These are phyloP conservation scores for Colletotrichum tanaceti DNA, from an alignment of 2,329 filamentous ascomycete species.

Conservation along the genomic window DNA sequence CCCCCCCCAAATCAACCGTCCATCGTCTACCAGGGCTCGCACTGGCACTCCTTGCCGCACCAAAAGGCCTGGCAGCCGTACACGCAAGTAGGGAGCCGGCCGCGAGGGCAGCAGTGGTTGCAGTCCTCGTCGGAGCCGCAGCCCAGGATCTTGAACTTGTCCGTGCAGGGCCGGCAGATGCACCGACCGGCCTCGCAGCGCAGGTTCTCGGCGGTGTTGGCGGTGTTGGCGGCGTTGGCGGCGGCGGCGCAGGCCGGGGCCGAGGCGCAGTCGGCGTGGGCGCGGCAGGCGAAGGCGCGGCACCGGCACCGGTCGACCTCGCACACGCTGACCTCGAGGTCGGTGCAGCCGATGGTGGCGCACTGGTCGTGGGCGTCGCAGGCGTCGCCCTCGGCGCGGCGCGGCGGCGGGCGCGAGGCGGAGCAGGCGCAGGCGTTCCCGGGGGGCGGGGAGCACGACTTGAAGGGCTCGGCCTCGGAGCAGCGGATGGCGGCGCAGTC, in stretches of 20 bases:
- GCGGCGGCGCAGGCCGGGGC: not conserved
- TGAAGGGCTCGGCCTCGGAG: conserved; percentile 18
- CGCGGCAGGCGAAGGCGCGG: not conserved
- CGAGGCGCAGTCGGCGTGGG: not conserved
- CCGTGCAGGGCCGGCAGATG: not conserved
- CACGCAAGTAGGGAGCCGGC: not conserved
- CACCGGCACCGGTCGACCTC: not conserved
- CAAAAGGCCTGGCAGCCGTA: not conserved
- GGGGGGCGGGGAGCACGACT: conserved; percentile 11
- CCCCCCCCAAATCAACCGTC: no score
- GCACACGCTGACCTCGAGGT: not conserved
- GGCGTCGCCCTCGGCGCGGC: conserved; percentile 1
- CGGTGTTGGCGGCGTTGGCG: no score
- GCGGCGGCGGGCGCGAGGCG: not conserved
- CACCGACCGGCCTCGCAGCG: not conserved
- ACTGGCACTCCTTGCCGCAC: conserved; percentile 10
- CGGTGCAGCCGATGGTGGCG: conserved; percentile 5
- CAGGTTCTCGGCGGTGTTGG: conserved; percentile 6
- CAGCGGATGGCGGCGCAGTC: conserved; percentile 18
- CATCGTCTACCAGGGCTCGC: conserved; percentile 8
- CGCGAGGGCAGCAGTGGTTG: conserved; percentile 16
- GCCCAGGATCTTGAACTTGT: not conserved
- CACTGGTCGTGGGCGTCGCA: conserved; percentile 14
- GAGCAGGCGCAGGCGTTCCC: conserved; percentile 11
- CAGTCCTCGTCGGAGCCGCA: conserved; percentile 2